Conservation (phyloP, 345 rosid species). For the Pelargonium nanum region DNA sequence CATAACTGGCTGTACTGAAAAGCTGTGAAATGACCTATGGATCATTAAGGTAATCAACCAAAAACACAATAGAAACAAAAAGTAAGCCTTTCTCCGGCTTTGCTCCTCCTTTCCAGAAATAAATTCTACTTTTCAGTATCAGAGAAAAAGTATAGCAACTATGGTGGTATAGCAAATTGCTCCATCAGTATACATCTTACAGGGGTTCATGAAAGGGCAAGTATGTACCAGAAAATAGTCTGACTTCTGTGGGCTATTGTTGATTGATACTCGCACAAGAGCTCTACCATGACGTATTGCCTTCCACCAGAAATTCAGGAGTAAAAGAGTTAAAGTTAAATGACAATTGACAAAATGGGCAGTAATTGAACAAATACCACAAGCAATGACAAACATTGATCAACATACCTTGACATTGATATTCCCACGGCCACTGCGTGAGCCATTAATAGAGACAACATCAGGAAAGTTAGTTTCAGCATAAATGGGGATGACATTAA, state of each 20-base stretch:
- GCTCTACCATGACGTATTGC: constrained; percentile 64
- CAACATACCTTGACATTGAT: constrained; percentile 58
- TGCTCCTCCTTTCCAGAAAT: background rate
- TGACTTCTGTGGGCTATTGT: constrained; percentile 38
- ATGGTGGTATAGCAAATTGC: background rate
- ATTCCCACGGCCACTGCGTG: constrained; percentile 24
- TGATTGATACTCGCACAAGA: constrained; percentile 57
- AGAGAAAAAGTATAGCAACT: background rate
- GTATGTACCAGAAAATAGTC: constrained; percentile 64
- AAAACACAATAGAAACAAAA: background rate
- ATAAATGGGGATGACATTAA: constrained; percentile 35
- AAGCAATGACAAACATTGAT: constrained; percentile 1
- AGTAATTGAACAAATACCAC: background rate
- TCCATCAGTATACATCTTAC: constrained; percentile 4
- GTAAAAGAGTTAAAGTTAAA: constrained; percentile 13
- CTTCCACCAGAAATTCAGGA: constrained; percentile 32
- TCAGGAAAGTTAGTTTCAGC: constrained; percentile 65
- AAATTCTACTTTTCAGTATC: background rate
- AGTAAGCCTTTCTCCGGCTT: background rate
- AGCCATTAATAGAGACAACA: constrained; percentile 39
- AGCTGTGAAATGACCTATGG: background rate
- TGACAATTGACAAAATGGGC: background rate
- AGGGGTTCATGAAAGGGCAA: constrained; percentile 1
- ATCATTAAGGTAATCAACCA: background rate
- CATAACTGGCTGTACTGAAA: too few species aligned